Evolutionary conservation across 2,329 filamentous ascomycete genomes (phyloP).

Genomic region (Aschersonia sp.): DNA sequence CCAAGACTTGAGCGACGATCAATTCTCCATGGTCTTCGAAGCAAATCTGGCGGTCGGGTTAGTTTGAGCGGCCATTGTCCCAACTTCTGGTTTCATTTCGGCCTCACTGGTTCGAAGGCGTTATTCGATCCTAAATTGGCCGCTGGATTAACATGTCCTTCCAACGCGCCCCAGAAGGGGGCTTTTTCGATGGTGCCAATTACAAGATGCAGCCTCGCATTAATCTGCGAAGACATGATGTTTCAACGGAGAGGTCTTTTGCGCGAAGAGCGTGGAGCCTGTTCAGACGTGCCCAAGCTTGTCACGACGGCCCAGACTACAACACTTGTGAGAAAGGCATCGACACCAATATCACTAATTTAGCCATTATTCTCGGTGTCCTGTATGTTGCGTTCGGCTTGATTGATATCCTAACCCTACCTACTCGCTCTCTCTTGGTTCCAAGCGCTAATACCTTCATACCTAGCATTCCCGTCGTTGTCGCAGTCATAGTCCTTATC

Average conservation of each 20-base stretch:
- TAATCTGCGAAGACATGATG: constrained; percentile 10
- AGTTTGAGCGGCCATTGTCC: too few relatives aligned
- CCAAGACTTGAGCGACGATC: too few relatives aligned
- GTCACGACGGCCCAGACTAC: constrained; percentile 6
- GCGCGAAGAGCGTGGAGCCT: constrained; percentile 5
- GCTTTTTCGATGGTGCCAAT: constrained; percentile 4
- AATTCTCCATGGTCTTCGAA: too few relatives aligned
- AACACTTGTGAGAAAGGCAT: constrained; percentile 47
- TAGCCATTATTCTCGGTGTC: constrained; percentile 56
- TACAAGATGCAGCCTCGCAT: constrained; percentile 13
- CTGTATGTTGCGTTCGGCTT: constrained; percentile 38
- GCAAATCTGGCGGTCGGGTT: too few relatives aligned
- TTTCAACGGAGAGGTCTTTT: background rate
- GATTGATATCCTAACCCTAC: too few relatives aligned
- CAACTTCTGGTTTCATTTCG: too few relatives aligned
- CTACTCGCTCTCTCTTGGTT: background rate
- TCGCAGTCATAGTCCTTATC: constrained; percentile 52
- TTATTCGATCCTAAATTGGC: background rate
- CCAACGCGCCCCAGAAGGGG: background rate
- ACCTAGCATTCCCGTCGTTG: constrained; percentile 58
- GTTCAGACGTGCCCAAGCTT: constrained; percentile 3
- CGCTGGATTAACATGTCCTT: constrained; percentile 2
- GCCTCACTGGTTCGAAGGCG: too few relatives aligned
- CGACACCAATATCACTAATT: constrained; percentile 36
- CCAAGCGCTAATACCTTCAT: constrained; percentile 1